Conservation (phyloP, 495 filamentous ascomycete genomes). For the Hamigera avellanea region DNA sequence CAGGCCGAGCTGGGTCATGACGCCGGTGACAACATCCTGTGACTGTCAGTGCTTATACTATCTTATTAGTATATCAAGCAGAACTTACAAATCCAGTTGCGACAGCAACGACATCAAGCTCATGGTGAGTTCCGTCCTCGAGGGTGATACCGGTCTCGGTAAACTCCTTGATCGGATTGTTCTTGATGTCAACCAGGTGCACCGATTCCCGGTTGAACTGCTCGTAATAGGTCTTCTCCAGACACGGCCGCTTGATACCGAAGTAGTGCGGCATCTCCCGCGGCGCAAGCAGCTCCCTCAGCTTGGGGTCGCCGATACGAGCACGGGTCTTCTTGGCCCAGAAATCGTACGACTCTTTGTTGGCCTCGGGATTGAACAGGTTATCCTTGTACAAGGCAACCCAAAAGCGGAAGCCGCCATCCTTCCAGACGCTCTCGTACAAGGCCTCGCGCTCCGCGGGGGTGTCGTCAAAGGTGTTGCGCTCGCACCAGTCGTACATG, state of each 20-base stretch:
- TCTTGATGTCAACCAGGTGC: conserved; percentile 33
- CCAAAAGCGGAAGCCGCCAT: conserved; percentile 22
- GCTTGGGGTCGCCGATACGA: conserved; percentile 33
- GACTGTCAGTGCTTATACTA: too few relatives aligned
- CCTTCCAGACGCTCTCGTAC: conserved; percentile 25
- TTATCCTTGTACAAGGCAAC: conserved; percentile 18
- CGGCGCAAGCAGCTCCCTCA: conserved; percentile 37
- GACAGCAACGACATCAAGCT: conserved; percentile 36
- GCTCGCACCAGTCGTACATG: conserved; percentile 19
- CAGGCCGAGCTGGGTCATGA: conserved; percentile 36
- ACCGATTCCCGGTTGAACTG: conserved; percentile 36
- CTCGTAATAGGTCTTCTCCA: conserved; percentile 44
- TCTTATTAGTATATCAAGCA: too few relatives aligned
- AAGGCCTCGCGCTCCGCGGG: conserved; percentile 27
- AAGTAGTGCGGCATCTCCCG: conserved; percentile 38
- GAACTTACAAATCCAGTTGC: conserved; percentile 50
- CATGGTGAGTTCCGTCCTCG: conserved; percentile 14
- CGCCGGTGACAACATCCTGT: conserved; percentile 40
- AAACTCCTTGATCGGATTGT: conserved; percentile 21
- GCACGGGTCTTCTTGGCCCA: conserved; percentile 23
- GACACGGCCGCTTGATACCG: conserved; percentile 35
- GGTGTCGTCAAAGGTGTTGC: conserved; percentile 30
- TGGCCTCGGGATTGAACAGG: conserved; percentile 11
- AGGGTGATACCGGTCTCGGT: conserved; percentile 21
- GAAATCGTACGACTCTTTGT: conserved; percentile 18